phyloP scores from a whole-genome alignment of 768 basidiomycete genomes.

The Leccinum olivaceopallidum region DNA sequence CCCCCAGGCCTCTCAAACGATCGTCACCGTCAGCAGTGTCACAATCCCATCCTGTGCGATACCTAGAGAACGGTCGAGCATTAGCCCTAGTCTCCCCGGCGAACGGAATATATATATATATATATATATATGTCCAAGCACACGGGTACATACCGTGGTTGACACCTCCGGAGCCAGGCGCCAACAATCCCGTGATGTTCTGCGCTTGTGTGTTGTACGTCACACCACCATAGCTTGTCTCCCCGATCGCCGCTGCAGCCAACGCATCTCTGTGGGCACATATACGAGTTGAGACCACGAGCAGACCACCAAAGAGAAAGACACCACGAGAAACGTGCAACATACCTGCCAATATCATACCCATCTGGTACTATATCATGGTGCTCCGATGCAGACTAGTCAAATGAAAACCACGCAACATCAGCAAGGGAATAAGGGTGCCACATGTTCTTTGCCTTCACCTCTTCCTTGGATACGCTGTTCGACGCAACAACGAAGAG shows the following conservation, averaged over 20 bases:
- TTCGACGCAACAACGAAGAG: not conserved
- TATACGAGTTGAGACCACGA: not conserved
- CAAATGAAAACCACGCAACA: not conserved
- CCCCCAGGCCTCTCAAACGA: conserved; percentile 25
- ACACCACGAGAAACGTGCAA: not conserved
- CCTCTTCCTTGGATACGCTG: conserved; percentile 52
- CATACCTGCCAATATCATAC: conserved; percentile 49
- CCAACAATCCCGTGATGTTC: conserved; percentile 51
- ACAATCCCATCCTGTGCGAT: conserved; percentile 63
- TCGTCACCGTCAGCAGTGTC: conserved; percentile 53
- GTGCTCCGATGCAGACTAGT: conserved; percentile 30
- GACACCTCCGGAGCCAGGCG: conserved; percentile 50
- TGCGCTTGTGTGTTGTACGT: conserved; percentile 46
- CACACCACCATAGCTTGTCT: conserved; percentile 42
- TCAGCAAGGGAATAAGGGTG: not conserved
- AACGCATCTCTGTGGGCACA: conserved; percentile 35
- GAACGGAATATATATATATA: not conserved
- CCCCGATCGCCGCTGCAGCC: conserved; percentile 39
- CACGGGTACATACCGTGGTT: conserved; percentile 45
- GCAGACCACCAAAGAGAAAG: too few relatives aligned
- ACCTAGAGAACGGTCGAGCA: conserved; percentile 31
- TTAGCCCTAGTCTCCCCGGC: not conserved
- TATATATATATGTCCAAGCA: not conserved
- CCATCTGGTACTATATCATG: conserved; percentile 50
- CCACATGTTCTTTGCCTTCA: conserved; percentile 1